Evolutionary conservation across 1,284 basidiomycete species (phyloP).

Genomic region (Caloboletus firmus): DNA sequence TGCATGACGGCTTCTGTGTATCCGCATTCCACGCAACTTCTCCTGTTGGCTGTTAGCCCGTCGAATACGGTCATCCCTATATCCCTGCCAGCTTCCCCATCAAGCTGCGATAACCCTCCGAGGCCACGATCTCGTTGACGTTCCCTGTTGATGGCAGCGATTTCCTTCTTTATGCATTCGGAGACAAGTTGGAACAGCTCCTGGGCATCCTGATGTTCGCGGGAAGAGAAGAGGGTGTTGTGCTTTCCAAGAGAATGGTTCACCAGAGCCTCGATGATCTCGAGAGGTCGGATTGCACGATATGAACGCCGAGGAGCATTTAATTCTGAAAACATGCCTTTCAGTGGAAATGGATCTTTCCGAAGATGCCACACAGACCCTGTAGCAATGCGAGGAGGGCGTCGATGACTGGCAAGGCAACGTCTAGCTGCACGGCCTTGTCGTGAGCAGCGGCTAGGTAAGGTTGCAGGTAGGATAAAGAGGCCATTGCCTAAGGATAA

Average conservation of each 20-base stretch:
- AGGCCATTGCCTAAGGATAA: constrained; percentile 70
- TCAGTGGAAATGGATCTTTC: constrained; percentile 12
- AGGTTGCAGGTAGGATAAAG: constrained; percentile 72
- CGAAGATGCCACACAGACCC: constrained; percentile 42
- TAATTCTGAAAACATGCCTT: constrained; percentile 48
- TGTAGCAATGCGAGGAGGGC: constrained; percentile 67
- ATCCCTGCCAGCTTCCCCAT: constrained; percentile 39
- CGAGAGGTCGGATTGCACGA: constrained; percentile 65
- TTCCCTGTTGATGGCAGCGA: constrained; percentile 63
- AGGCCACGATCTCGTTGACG: constrained; percentile 66
- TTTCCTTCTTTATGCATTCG: constrained; percentile 83
- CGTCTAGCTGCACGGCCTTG: constrained; percentile 72
- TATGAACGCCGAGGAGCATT: constrained; percentile 65
- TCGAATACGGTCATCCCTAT: constrained; percentile 72
- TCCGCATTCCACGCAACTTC: constrained; percentile 79
- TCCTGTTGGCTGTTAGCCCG: constrained; percentile 77
- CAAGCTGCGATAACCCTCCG: constrained; percentile 45
- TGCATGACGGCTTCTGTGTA: constrained; percentile 90
- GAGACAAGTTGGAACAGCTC: constrained; percentile 92
- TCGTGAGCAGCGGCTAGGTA: constrained; percentile 72
- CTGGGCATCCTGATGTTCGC: constrained; percentile 94
- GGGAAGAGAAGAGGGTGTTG: constrained; percentile 72
- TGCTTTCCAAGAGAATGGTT: constrained; percentile 54
- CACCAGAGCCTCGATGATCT: constrained; percentile 70
- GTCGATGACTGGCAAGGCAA: constrained; percentile 82